Base-by-base conservation (phyloP, 2,329 filamentous ascomycete genomes). In the Claviceps monticola region DNA sequence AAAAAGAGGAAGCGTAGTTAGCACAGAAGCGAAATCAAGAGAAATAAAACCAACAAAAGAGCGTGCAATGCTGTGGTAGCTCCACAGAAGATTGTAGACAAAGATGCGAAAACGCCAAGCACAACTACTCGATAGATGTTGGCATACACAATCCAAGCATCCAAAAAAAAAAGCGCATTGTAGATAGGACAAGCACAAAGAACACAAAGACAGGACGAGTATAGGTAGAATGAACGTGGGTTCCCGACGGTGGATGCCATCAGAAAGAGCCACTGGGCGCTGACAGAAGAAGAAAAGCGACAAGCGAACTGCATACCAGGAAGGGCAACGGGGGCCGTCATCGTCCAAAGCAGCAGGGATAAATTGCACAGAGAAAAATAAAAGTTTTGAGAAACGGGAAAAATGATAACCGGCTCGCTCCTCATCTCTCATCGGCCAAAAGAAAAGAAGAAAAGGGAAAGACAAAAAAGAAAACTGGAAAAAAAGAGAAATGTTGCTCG, bases 31-130 rank as follows among this genome's bases (percentile, higher is more conserved):
- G 43, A 34, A 14, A n/a, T 26, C 4, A 44, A 39, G 11, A 38
- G 6, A 4, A 43, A 5, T n/a, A 17, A 23, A 13, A 39, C 9
- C 29, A 16, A 29, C 36, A 16, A 19, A 23, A 34, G 46, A 9
- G 1, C 8, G n/a, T 9, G 34, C 8, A 39, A 19, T 36, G 14
- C 3, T 43, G 29, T 21, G n/a, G 8, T 5, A 19, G 34, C 17
- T 47, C 19, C 17, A 37, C 9, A 47, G 21, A 16, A 37, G 16
- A 34, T 47, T 36, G 29, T 36, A 39, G 13, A 41, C 34, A 21
- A 34, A 39, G 19, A 34, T 34, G 29, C 38, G n/a, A 48, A 50
- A 52, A 46, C 42, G 51, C 51, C 51, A 49, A 52, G 34, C 21
- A 53, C 29, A 49, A 43, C 26, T 39, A n/a, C 36, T n/a, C n/a